Evolutionary conservation across 805 yeast genomes (phyloP), one percentile per base, ranked within the genome.

Genomic region (Lipomyces sp.): DNA sequence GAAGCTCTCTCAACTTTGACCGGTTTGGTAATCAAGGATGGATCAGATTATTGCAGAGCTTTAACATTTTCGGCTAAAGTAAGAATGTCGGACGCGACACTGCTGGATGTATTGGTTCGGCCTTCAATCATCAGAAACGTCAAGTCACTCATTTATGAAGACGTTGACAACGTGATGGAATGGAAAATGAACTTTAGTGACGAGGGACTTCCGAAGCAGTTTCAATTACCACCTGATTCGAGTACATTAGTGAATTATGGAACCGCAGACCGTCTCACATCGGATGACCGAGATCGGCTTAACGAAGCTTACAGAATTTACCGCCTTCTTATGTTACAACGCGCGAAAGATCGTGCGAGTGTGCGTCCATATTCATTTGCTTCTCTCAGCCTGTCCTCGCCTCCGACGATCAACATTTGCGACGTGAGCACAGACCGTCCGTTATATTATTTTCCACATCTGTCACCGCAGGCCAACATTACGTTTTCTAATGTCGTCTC

Each of bases 121-220:
- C 80, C 84, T 30, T 82, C 86, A 0, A 18, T 64, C 24, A 80
- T 86, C 0, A 74, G 78, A 0, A 82, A 80, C n/a, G 82, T 87
- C 62, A 81, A 84, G 6, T 77, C 80, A 57, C 79, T 84, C 55
- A 88, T 94, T 4, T 93, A 93, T 75, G 77, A 80, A 0, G 79
- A 84, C 15, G 95, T 90, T 0, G 87, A 89, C 87, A 56, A 18
- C 13, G 64, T 57, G 6, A 60, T 67, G 67, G 62, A 50, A 4
- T 69, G 71, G 71, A 42, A 59, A 24, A 35, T 48, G 37, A 37
- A 63, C 39, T 11, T 54, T 7, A 35, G 24, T 11, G 65, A 63
- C 32, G 35, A 39, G 15, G 66, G 64, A 4, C 24, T 39, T 3
- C 63, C 67, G 5, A 34, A 35, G 3, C 34, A 29, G 13, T 13